Conservation (phyloP, 139 green algal species). For the Chlorella sp. region DNA sequence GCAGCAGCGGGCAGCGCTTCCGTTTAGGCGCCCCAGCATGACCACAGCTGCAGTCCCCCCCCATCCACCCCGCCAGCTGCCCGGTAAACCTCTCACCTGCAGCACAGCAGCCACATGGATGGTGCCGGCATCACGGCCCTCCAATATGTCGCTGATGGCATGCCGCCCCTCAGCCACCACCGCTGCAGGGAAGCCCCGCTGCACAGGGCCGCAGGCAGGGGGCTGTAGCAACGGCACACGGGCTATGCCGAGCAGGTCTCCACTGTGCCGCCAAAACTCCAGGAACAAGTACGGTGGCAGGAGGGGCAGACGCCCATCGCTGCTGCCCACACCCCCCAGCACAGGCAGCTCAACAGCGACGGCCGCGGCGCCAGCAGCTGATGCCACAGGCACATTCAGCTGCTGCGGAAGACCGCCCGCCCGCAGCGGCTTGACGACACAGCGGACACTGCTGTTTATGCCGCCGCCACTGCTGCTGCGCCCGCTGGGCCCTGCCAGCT, state of each 20-base stretch:
- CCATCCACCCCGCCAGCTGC: too few relatives aligned
- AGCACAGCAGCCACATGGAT: constrained; percentile 19
- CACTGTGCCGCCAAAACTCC: constrained; percentile 28
- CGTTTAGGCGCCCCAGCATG: too few relatives aligned
- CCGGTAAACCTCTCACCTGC: neutral
- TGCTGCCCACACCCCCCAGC: neutral
- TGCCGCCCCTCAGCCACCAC: constrained; percentile 15
- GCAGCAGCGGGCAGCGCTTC: neutral
- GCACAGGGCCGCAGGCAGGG: neutral
- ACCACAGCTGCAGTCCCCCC: too few relatives aligned
- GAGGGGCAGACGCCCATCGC: neutral
- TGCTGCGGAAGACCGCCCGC: neutral
- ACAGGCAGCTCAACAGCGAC: neutral
- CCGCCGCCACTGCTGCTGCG: neutral
- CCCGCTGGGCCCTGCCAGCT: neutral
- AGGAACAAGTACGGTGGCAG: constrained; percentile 28
- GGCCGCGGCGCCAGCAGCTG: neutral
- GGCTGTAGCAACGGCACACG: constrained; percentile 16
- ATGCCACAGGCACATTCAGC: neutral
- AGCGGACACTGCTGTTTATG: constrained; percentile 1
- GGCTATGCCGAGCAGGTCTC: neutral
- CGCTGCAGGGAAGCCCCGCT: neutral
- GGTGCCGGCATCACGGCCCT: neutral
- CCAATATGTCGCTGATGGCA: neutral
- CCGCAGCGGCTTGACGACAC: constrained; percentile 21